phyloP scores from a whole-genome alignment of 1,284 basidiomycete genomes.

The Melampsora americana region DNA sequence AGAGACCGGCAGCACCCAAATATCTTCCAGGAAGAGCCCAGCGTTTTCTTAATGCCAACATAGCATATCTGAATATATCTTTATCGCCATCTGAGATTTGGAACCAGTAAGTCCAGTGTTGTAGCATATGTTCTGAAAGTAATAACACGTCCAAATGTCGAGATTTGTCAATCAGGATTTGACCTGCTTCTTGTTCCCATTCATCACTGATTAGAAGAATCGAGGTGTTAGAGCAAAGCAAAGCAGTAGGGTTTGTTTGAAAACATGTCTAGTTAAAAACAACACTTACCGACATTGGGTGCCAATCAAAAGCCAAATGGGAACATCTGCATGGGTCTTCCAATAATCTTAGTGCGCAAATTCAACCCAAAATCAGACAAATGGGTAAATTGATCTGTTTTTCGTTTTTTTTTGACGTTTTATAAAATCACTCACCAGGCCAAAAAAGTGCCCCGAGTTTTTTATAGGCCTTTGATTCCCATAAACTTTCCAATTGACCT shows the following conservation, averaged over 20 bases:
- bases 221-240: no score
- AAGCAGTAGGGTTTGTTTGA: no score
- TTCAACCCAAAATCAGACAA: background rate
- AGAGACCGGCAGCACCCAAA: constrained; percentile 56
- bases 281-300: constrained; percentile 55
- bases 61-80: constrained; percentile 57
- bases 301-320: constrained; percentile 58
- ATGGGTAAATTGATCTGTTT: background rate
- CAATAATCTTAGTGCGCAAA: background rate
- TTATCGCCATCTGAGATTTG: constrained; percentile 59
- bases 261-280: no score
- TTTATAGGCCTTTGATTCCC: constrained; percentile 55
- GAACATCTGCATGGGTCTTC: constrained; percentile 56
- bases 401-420: constrained; percentile 48
- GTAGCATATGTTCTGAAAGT: constrained; percentile 57
- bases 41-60: constrained; percentile 58
- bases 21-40: constrained; percentile 59
- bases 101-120: constrained; percentile 57
- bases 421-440: constrained; percentile 55
- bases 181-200: constrained; percentile 58
- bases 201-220: constrained; percentile 52
- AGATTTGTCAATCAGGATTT: constrained; percentile 58
- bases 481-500: constrained; percentile 45
- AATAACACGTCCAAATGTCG: constrained; percentile 57
- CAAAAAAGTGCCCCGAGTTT: constrained; percentile 50